A percentile compares a stretch with the other conserved stretches of the same genome.
Evolutionary conservation across 1,139 yeast species (phyloP).

Genomic region (Tardiomyces blankii): DNA sequence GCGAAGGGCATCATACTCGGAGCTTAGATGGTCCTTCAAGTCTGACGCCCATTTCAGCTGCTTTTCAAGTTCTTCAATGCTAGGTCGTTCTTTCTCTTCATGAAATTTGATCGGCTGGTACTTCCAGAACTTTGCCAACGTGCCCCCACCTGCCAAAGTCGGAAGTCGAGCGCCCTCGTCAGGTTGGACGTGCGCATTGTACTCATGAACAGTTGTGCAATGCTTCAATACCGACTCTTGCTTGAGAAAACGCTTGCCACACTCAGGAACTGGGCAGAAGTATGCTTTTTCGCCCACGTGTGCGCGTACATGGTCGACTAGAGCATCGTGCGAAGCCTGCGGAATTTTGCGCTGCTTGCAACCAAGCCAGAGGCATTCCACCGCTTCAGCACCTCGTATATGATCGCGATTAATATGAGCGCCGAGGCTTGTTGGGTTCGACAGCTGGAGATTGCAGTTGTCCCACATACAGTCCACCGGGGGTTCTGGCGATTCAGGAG

Average conservation of each 20-base stretch:
- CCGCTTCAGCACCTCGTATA: slow-evolving; percentile 25
- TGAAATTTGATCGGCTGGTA: slow-evolving; percentile 7
- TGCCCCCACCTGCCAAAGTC: slow-evolving; percentile 3
- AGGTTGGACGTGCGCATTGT: slow-evolving; percentile 2
- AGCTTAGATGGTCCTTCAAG: slow-evolving; percentile 36
- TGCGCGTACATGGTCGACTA: slow-evolving; percentile 50
- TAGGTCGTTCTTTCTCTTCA: slow-evolving; percentile 4
- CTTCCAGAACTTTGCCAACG: slow-evolving; percentile 7
- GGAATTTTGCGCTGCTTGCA: slow-evolving; percentile 44
- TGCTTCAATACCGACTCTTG: slow-evolving; percentile 58
- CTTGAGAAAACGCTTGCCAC: slow-evolving; percentile 48
- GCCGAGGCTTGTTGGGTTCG: slow-evolving; percentile 26
- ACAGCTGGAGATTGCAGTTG: slow-evolving; percentile 21
- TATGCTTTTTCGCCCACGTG: slow-evolving; percentile 64
- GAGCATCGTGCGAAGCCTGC: slow-evolving; percentile 49
- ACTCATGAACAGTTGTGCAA: slow-evolving; percentile 49
- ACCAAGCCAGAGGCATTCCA: slow-evolving; percentile 51
- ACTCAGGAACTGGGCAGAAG: slow-evolving; percentile 60
- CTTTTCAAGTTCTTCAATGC: slow-evolving; percentile 5
- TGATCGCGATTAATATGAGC: slow-evolving; percentile 30
- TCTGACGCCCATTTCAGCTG: slow-evolving; percentile 36
- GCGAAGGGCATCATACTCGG: slow-evolving; percentile 30
- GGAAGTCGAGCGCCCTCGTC: neutral
- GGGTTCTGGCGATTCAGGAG: slow-evolving; percentile 11
- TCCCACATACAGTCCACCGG: slow-evolving; percentile 28